Percentiles rank a stretch among this genome's conserved stretches.
These are phyloP conservation scores for Miscanthus sacchariflorus DNA, from an alignment of 202 grass and related monocot species.

Conservation along the genomic window DNA sequence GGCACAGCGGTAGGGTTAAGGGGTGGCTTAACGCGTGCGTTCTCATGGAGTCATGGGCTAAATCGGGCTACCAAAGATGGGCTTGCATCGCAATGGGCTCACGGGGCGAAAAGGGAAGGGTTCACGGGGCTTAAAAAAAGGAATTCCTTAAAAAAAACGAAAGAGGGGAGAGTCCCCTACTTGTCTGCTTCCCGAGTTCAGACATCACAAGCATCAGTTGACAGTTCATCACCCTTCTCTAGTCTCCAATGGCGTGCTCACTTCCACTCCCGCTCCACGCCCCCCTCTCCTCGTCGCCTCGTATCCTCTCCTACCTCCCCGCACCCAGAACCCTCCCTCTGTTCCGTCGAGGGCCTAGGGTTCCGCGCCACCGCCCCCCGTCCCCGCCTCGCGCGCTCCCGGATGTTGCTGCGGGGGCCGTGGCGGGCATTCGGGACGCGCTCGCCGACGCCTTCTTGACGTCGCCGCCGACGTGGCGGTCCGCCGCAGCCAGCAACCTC, in stretches of 20 bases:
- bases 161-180: not conserved
- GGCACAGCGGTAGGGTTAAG: not conserved
- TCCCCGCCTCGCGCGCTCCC: conserved; percentile 40
- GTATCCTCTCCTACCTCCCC: conserved; percentile 19
- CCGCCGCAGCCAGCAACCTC: conserved; percentile 64
- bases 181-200: not conserved
- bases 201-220: not conserved
- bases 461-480: conserved; percentile 74
- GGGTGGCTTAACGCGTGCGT: not conserved
- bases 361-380: conserved; percentile 12
- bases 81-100: not conserved
- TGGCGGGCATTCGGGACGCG: conserved; percentile 35
- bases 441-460: conserved; percentile 59
- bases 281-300: conserved; percentile 13
- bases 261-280: conserved; percentile 53
- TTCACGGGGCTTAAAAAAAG: too few species aligned
- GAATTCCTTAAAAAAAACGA: too few species aligned
- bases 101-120: not conserved
- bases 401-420: conserved; percentile 42
- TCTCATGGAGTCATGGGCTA: not conserved
- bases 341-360: not conserved
- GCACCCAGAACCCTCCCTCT: not conserved
- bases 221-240: not conserved
- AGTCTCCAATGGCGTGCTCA: conserved; percentile 51
- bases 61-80: not conserved